Base-by-base conservation (phyloP, 257 asterid species). In the Solanum megistacrolobum region DNA sequence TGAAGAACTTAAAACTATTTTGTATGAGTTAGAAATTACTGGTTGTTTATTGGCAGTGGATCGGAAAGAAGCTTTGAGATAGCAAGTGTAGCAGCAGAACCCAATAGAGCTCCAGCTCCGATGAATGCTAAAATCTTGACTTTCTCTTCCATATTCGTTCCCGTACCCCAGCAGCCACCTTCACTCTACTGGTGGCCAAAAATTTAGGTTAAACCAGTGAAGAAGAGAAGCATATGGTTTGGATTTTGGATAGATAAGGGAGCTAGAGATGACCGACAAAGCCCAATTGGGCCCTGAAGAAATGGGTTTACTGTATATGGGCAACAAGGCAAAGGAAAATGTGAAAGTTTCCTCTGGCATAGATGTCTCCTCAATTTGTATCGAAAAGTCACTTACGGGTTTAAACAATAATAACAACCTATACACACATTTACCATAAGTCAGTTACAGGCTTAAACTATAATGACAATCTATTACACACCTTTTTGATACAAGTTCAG, bases 11-110 rank as follows among this genome's bases (percentile, higher is more conserved):
- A 71, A 46, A 76, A 76, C 60, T 66, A 66, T 27, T 66, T 27
- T 66, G 20, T 66, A 12, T 76, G 34, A 6, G 43, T n/a, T 7
- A 78, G 43, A 58, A 18, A 83, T 5, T 68, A 20, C 38, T 36
- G 31, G 23, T 36, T 34, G 20, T 27, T 65, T 5, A 84, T 35
- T 39, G 83, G n/a, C 2, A 58, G 34, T 7, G 88, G 52, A 72
- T 95, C 90, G 86, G 93, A 92, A n/a, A 92, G 92, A 89, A 93
- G 93, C 76, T 94, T 97, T 88, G 92, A 46, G 90, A 94, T 36
- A 76, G 96, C 95, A 34, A 73, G 27, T 2, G 82, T 73, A 73
- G 46, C 82, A 35, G 46, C 82, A 34, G 82, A 73, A 73, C 82
- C 46, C 29, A 73, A 35, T 35, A 73, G 7, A 73, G 82, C 82